Evolutionary conservation across 2,329 filamentous ascomycete genomes (phyloP).

Genomic region (Cephalotrichum gorgonifer): DNA sequence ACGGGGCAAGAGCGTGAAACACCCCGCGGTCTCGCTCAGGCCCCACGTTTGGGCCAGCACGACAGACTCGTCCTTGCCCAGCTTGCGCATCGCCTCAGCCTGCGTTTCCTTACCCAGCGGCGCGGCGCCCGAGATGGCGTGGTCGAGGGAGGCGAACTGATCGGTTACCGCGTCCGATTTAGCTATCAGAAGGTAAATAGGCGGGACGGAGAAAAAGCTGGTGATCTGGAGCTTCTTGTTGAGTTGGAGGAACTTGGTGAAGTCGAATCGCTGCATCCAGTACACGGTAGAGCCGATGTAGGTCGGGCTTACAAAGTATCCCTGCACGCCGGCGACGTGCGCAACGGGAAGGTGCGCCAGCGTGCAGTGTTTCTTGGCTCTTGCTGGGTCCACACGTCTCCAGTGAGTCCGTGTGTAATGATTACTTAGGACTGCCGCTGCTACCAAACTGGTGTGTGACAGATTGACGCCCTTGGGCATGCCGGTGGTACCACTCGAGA

Average conservation of each 20-base stretch:
- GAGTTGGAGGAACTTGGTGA: slow-evolving; percentile 42
- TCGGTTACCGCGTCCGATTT: slow-evolving; percentile 44
- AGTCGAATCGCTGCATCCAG: slow-evolving; percentile 55
- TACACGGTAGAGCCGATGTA: slow-evolving; percentile 38
- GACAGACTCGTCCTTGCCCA: slow-evolving; percentile 23
- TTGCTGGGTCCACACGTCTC: slow-evolving; percentile 12
- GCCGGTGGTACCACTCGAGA: slow-evolving; percentile 38
- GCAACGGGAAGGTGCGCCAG: slow-evolving; percentile 33
- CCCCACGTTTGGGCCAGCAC: slow-evolving; percentile 46
- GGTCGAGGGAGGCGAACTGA: slow-evolving; percentile 39
- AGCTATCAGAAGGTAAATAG: slow-evolving; percentile 48
- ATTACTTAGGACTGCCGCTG: slow-evolving; percentile 21
- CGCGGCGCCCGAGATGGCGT: slow-evolving; percentile 42
- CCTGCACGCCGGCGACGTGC: slow-evolving; percentile 34
- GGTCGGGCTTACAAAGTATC: slow-evolving; percentile 28
- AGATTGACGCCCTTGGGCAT: slow-evolving; percentile 35
- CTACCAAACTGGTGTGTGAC: slow-evolving; percentile 33
- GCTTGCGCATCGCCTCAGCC: slow-evolving; percentile 34
- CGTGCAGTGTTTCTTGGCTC: slow-evolving; percentile 19
- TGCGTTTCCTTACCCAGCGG: slow-evolving; percentile 46
- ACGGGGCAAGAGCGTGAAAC: slow-evolving; percentile 32
- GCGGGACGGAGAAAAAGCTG: slow-evolving; percentile 48
- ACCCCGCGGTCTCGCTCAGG: slow-evolving; percentile 42
- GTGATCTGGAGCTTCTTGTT: slow-evolving; percentile 39
- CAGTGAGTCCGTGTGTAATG: slow-evolving; percentile 18